Percentiles rank a stretch among this genome's conserved stretches.
phyloP scores from a whole-genome alignment of 2,329 filamentous ascomycete genomes.

The Scorias spongiosa region DNA sequence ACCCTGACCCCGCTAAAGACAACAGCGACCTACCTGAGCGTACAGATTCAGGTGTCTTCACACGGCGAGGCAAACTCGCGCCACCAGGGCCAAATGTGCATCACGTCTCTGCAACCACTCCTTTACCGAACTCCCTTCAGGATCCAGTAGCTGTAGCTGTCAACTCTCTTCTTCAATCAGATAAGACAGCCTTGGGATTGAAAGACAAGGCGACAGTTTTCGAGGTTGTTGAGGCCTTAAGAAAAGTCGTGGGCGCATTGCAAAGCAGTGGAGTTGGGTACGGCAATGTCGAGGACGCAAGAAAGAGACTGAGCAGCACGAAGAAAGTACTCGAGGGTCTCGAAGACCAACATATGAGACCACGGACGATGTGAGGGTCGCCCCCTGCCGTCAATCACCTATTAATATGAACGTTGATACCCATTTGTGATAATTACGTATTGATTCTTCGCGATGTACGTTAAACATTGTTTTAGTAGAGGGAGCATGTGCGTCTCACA shows the following conservation, averaged over 20 bases:
- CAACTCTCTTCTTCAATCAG: constrained; percentile 23
- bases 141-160: constrained; percentile 22
- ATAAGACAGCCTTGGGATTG: constrained; percentile 28
- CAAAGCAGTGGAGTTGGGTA: not conserved
- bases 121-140: constrained; percentile 23
- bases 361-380: too few species aligned
- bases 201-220: constrained; percentile 41
- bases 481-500: too few species aligned
- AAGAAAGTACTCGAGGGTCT: too few species aligned
- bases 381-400: too few species aligned
- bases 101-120: constrained; percentile 14
- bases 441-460: too few species aligned
- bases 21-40: constrained; percentile 11
- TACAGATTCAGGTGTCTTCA: constrained; percentile 18
- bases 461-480: too few species aligned
- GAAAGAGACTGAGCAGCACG: too few species aligned
- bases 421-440: too few species aligned
- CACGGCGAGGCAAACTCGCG: constrained; percentile 25
- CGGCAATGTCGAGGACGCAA: too few species aligned
- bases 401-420: too few species aligned
- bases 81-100: constrained; percentile 2
- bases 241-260: constrained; percentile 18
- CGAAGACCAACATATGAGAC: too few species aligned
- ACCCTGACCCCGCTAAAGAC: not conserved
- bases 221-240: constrained; percentile 36